phyloP scores from a whole-genome alignment of 495 filamentous ascomycete species.

The Penicillium taxi region DNA sequence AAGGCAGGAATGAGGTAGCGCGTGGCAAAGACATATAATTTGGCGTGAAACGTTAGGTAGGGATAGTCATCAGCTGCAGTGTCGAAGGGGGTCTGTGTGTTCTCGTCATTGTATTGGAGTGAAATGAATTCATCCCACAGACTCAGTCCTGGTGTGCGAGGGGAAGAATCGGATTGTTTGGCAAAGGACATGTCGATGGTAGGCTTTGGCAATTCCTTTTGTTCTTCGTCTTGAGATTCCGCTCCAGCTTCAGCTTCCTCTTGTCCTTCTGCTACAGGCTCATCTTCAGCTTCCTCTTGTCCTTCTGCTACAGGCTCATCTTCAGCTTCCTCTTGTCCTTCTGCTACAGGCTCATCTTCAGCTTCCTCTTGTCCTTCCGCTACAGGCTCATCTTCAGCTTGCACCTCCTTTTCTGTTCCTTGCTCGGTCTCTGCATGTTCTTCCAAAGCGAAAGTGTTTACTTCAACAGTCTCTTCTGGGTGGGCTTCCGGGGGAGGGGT shows the following conservation, averaged over 20 bases:
- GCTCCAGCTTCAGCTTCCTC: conserved; percentile 6
- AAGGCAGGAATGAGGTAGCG: conserved; percentile 39
- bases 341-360: background rate
- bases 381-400: background rate
- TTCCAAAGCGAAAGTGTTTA: background rate
- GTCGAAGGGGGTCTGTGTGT: background rate
- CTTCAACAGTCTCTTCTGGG: conserved; percentile 3
- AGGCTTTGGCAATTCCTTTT: conserved; percentile 15
- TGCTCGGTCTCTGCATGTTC: background rate
- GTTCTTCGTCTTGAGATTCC: background rate
- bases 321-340: background rate
- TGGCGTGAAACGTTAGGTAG: conserved; percentile 41
- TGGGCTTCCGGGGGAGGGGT: conserved; percentile 24
- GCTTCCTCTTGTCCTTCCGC: background rate
- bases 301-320: conserved; percentile 1
- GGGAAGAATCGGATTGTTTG: conserved; percentile 21
- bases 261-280: conserved; percentile 3
- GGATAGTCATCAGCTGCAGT: conserved; percentile 18
- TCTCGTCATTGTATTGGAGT: conserved; percentile 31
- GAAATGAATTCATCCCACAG: conserved; percentile 36
- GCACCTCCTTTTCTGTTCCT: background rate
- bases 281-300: background rate
- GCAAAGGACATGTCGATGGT: conserved; percentile 40
- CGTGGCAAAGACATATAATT: conserved; percentile 41
- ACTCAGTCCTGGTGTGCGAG: conserved; percentile 27